Percentiles rank a stretch among this genome's conserved stretches.
phyloP scores from a whole-genome alignment of 208 protist species.

The Leishmania braziliensis region DNA sequence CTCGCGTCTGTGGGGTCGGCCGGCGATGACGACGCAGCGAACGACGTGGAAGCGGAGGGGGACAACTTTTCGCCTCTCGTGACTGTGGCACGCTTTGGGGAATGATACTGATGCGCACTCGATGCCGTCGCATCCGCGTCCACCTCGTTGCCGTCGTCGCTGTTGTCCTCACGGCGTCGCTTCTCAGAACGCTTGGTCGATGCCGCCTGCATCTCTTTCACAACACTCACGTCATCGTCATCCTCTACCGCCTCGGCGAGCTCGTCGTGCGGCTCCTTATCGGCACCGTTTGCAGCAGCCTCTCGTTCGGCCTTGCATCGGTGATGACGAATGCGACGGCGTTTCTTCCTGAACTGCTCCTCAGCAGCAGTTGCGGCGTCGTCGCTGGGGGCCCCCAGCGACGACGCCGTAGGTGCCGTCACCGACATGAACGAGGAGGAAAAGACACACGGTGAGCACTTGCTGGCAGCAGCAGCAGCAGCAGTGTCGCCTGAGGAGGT shows the following conservation, averaged over 20 bases:
- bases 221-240: not conserved
- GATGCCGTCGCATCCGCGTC: not conserved
- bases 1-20: slow-evolving; percentile 4
- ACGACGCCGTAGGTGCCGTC: not conserved
- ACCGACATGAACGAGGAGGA: not conserved
- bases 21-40: not conserved
- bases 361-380: slow-evolving; percentile 1
- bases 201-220: not conserved
- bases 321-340: slow-evolving; percentile 67
- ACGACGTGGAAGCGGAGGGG: not conserved
- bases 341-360: slow-evolving; percentile 17
- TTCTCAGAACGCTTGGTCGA: slow-evolving; percentile 7
- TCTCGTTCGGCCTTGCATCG: slow-evolving; percentile 46
- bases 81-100: not conserved
- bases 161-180: slow-evolving; percentile 21
- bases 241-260: slow-evolving; percentile 1
- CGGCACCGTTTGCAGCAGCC: slow-evolving; percentile 1
- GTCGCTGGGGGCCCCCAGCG: not conserved
- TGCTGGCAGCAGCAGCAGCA: not conserved
- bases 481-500: not conserved
- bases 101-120: not conserved
- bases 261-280: slow-evolving; percentile 12
- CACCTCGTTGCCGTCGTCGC: not conserved
- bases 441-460: not conserved
- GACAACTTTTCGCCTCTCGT: not conserved